Evolutionary conservation across 495 filamentous ascomycete species (phyloP), one percentile per base, ranked within the genome.

Genomic region (Lasiosphaeria miniovina): DNA sequence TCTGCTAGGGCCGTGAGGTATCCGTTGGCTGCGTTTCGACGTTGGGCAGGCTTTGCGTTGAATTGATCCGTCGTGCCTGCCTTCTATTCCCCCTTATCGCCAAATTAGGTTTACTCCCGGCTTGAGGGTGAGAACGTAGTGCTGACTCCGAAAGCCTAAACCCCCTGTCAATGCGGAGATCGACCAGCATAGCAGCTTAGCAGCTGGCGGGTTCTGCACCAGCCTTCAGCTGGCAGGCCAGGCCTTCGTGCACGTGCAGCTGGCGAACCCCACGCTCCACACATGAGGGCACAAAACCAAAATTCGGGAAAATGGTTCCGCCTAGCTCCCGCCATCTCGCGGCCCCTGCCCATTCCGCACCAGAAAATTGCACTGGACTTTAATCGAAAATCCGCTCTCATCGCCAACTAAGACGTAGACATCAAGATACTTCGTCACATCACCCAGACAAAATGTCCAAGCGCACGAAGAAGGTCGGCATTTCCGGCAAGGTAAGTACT

Each of bases 381-480:
- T 68, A 61, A 59, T 68, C 68, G 68, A 72, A 70, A 68, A 61
- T 63, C 53, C 66, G 61, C 59, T 65, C 61, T 52, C 65, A 53
- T 32, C 60, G 49, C 62, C 64, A 48, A 60, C 62, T 2, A 24
- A 63, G 36, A 57, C 51, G 59, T 60, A 60, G 61, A 69, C 62
- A 63, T 63, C 55, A 59, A 54, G 43, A 53, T 14, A 52, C 52
- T 50, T 36, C 52, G 57, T 41, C 62, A 69, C 57, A 50, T 45
- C 54, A 69, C 65, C 64, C 73, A 75, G 76, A 75, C 84, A 91
- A 87, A 76, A 96, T 96, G 91, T 93, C 91, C 72, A 96, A 96
- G 83, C 86, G 91, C 81, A 96, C 91, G 57, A 96, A 96, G 89
- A 96, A 96, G 90, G 93, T 96, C 89, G 91, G 92, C 71, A 81